phyloP scores from a whole-genome alignment of 2,329 filamentous ascomycete species.

The Aspergillus ruber region DNA sequence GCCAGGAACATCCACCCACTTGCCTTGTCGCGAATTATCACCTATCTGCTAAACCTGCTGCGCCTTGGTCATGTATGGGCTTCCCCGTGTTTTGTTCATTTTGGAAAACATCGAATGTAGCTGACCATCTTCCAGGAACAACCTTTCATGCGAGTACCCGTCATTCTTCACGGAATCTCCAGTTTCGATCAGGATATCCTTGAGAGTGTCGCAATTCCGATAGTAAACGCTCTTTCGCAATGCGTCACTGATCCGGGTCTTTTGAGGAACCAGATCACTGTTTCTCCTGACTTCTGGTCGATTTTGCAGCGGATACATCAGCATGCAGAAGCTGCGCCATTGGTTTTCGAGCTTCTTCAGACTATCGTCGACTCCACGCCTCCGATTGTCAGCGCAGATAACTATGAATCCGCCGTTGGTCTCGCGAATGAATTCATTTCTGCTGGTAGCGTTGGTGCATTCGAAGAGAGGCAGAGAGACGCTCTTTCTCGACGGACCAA shows the following conservation, averaged over 20 bases:
- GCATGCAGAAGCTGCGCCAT: conserved; percentile 62
- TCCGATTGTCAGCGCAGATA: conserved; percentile 84
- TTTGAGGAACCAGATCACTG: conserved; percentile 85
- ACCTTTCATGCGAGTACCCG: conserved; percentile 84
- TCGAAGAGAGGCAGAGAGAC: conserved; percentile 63
- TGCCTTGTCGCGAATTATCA: conserved; percentile 75
- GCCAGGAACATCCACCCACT: conserved; percentile 71
- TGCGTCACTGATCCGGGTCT: conserved; percentile 74
- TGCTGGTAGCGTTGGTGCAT: conserved; percentile 66
- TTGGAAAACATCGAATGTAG: background rate
- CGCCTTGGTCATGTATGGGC: conserved; percentile 72
- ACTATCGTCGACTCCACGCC: conserved; percentile 65
- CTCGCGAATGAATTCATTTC: conserved; percentile 87
- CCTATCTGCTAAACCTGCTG: conserved; percentile 77
- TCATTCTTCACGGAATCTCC: conserved; percentile 85
- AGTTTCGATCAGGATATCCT: conserved; percentile 74
- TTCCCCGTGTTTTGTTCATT: background rate
- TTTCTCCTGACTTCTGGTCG: conserved; percentile 95
- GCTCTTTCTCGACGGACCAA: conserved; percentile 47
- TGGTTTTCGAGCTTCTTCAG: conserved; percentile 83
- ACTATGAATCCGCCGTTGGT: conserved; percentile 81
- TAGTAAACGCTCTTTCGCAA: conserved; percentile 70
- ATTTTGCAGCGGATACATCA: conserved; percentile 70
- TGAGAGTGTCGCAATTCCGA: conserved; percentile 65
- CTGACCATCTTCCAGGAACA: conserved; percentile 55